Percentiles rank a stretch among this genome's conserved stretches.
phyloP scores from a whole-genome alignment of 2,329 filamentous ascomycete species.

The Curvularia hawaiiensis region DNA sequence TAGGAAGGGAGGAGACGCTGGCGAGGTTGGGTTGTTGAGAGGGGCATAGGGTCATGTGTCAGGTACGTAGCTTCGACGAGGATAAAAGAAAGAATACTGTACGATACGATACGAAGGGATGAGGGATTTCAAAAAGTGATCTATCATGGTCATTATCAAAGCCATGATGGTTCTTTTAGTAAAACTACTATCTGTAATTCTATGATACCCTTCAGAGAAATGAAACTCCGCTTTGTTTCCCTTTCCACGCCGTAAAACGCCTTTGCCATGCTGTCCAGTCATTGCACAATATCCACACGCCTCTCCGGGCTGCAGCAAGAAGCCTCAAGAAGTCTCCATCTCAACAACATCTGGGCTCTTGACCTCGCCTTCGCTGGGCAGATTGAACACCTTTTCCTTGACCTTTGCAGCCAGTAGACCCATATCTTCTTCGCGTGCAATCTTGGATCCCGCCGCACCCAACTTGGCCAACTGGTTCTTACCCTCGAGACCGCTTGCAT shows the following conservation, averaged over 20 bases:
- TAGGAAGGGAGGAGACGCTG: constrained; percentile 41
- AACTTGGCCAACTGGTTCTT: constrained; percentile 61
- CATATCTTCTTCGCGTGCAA: constrained; percentile 66
- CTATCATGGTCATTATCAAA: too few relatives aligned
- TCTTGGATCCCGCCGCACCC: constrained; percentile 64
- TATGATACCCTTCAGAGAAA: constrained; percentile 3
- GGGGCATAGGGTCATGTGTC: too few relatives aligned
- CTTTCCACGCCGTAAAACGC: constrained; percentile 13
- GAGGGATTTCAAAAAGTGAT: too few relatives aligned
- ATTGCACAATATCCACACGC: not conserved
- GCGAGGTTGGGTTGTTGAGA: constrained; percentile 31
- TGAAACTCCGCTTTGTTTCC: not conserved
- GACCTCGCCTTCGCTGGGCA: constrained; percentile 13
- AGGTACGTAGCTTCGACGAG: too few relatives aligned
- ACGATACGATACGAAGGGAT: too few relatives aligned
- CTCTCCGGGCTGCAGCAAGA: too few relatives aligned
- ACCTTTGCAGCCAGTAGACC: constrained; percentile 66
- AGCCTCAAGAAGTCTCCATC: constrained; percentile 31
- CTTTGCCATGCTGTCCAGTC: constrained; percentile 12
- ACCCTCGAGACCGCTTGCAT: constrained; percentile 5
- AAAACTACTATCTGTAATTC: not conserved
- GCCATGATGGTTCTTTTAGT: too few relatives aligned
- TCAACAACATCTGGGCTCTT: constrained; percentile 36
- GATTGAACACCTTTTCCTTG: constrained; percentile 65
- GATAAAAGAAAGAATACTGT: too few relatives aligned